Evolutionary conservation across 257 asterid species (phyloP).

Genomic region (Capsicum chinense): DNA sequence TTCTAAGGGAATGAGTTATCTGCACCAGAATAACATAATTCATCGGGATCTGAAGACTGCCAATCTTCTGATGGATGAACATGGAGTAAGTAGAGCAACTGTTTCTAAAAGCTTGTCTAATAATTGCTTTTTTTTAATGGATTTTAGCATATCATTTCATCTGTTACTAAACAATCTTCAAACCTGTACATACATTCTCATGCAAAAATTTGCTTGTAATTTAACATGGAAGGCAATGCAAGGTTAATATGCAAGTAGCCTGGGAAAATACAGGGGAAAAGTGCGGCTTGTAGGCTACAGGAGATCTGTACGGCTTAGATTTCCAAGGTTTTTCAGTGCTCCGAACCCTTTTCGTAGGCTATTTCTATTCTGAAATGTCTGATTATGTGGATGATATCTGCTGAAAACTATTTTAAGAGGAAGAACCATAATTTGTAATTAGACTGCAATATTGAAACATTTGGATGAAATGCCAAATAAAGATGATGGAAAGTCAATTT

Average conservation of each 20-base stretch:
- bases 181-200: not conserved
- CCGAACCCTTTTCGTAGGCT: slow-evolving; percentile 4
- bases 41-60: slow-evolving; percentile 61
- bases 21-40: slow-evolving; percentile 57
- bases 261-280: not conserved
- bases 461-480: slow-evolving; percentile 3
- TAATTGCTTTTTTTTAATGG: not conserved
- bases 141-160: not conserved
- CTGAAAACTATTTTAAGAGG: slow-evolving; percentile 14
- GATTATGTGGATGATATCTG: not conserved
- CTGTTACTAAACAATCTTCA: not conserved
- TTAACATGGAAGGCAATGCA: slow-evolving; percentile 6
- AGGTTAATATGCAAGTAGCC: slow-evolving; percentile 4
- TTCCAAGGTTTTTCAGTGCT: slow-evolving; percentile 12
- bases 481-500: not conserved
- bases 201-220: slow-evolving; percentile 5
- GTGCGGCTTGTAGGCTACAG: not conserved
- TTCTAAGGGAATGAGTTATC: slow-evolving; percentile 57
- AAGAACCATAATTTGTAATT: slow-evolving; percentile 1
- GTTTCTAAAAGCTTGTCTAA: slow-evolving; percentile 15
- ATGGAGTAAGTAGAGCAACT: slow-evolving; percentile 44
- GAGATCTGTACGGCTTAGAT: slow-evolving; percentile 21
- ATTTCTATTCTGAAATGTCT: slow-evolving; percentile 13
- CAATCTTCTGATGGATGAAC: slow-evolving; percentile 58
- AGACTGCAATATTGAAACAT: slow-evolving; percentile 11